Evolutionary conservation across 2,329 filamentous ascomycete species (phyloP).

Genomic region (Ophiostoma sp.): DNA sequence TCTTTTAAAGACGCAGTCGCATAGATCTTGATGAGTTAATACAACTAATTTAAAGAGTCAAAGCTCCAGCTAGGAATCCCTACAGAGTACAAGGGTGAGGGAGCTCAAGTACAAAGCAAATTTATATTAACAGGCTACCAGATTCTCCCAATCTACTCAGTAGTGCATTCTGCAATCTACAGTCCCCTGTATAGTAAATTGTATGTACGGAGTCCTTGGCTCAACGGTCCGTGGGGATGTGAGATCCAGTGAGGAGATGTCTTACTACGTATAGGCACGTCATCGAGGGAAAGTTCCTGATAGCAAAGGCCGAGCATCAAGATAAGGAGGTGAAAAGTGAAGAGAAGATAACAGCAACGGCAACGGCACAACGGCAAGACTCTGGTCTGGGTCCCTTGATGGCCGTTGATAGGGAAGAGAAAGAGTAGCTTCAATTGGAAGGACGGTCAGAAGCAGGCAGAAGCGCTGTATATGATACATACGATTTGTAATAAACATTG

Average conservation of each 20-base stretch:
- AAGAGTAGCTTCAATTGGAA: background rate
- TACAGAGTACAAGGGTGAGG: background rate
- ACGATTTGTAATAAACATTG: too few species aligned
- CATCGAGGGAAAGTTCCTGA: background rate
- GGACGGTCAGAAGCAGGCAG: background rate
- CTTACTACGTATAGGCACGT: background rate
- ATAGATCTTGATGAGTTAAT: background rate
- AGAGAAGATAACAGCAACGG: too few species aligned
- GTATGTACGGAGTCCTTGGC: background rate
- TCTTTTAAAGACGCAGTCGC: background rate
- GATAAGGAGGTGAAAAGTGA: too few species aligned
- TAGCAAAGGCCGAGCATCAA: too few species aligned
- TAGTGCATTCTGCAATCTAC: too few species aligned
- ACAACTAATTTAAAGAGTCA: background rate
- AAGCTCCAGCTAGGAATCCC: conserved; percentile 1
- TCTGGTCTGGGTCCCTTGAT: background rate
- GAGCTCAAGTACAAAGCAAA: background rate
- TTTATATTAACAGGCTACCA: background rate
- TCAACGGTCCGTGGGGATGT: background rate
- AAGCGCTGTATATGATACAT: too few species aligned
- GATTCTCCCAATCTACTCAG: too few species aligned
- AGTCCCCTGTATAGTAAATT: too few species aligned
- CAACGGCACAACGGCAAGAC: too few species aligned
- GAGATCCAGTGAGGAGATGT: background rate
- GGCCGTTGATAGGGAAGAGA: background rate